Evolutionary conservation across 2,329 filamentous ascomycete genomes (phyloP).

Genomic region (Ophiostoma perfectum): DNA sequence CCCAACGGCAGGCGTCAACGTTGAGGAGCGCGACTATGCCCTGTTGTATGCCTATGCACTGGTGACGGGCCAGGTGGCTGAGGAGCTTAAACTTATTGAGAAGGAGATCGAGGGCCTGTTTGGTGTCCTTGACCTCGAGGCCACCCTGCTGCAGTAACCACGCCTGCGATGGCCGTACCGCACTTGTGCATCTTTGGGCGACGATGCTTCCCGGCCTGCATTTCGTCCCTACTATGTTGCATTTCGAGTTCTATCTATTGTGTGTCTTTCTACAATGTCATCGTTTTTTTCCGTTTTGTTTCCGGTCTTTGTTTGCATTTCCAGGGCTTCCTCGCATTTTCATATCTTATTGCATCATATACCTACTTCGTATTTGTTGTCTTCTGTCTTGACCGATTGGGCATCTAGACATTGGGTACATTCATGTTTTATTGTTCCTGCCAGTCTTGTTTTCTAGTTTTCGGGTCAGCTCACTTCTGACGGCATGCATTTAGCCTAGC

Average conservation of each 20-base stretch:
- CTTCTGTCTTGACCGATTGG: background rate
- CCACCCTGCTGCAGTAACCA: slow-evolving; percentile 48
- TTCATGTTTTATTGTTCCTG: background rate
- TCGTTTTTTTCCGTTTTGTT: background rate
- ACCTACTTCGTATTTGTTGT: slow-evolving; percentile 8
- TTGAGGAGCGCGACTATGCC: slow-evolving; percentile 78
- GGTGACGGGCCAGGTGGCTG: slow-evolving; percentile 61
- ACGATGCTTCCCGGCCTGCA: background rate
- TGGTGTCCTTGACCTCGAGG: slow-evolving; percentile 57
- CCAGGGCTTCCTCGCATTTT: background rate
- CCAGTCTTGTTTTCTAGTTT: background rate
- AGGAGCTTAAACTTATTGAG: slow-evolving; percentile 57
- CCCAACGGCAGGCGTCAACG: slow-evolving; percentile 31
- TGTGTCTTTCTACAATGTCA: background rate
- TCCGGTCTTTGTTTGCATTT: background rate
- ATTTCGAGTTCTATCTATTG: background rate
- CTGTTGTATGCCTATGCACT: slow-evolving; percentile 85
- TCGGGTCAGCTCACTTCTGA: background rate
- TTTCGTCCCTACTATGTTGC: no score
- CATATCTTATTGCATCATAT: background rate
- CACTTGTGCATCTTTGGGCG: background rate
- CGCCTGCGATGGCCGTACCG: background rate
- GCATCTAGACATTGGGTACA: background rate
- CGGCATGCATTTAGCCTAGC: slow-evolving; percentile 2
- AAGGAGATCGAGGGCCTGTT: slow-evolving; percentile 58